Base-by-base conservation (phyloP, 116 monocot genomes). In the Posidonia oceanica region DNA sequence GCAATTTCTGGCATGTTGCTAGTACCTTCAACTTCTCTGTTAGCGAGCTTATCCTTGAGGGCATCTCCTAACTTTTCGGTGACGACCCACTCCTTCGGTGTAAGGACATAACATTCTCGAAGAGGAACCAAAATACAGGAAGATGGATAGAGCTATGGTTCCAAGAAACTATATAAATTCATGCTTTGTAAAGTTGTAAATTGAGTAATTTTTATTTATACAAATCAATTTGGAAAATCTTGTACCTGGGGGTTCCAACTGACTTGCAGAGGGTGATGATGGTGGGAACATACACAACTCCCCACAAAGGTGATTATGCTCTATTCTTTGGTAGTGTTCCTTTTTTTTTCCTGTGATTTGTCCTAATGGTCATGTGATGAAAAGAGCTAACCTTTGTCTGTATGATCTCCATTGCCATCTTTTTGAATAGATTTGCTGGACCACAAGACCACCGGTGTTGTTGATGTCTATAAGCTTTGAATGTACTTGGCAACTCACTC, bases 51-150 rank as follows among this genome's bases (percentile, higher is more conserved):
- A 15, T 14, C 29, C 36, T 37, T 74, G 36, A 53, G 18, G 11
- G 65, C 38, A 38, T 70, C 76, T n/a, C 76, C 76, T 4, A 76
- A 39, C 63, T 76, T 76, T 57, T 76, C 76, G 12, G 76, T n/a
- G n/a, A n/a, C n/a, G n/a, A n/a, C n/a, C n/a, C n/a, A n/a, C n/a
- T n/a, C n/a, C n/a, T n/a, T n/a, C 76, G 61, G 52, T 76, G 76
- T 21, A 76, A 55, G 18, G 76, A 76, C 76, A 76, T 76, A 51
- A 63, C 76, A 10, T 76, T 76, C 52, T 76, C 76, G 63, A 76
- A 76, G 41, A 76, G 70, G 2, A 76, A 37, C 76, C 76, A 76
- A 54, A 69, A 70, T 29, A 76, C 63, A n/a, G 54, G 52, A 4
- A 76, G 63, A 23, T 76, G 76, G 48, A 76, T 39, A 21, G 76